Base-by-base conservation (phyloP, 805 yeast genomes). In the Pichia nakasei region DNA sequence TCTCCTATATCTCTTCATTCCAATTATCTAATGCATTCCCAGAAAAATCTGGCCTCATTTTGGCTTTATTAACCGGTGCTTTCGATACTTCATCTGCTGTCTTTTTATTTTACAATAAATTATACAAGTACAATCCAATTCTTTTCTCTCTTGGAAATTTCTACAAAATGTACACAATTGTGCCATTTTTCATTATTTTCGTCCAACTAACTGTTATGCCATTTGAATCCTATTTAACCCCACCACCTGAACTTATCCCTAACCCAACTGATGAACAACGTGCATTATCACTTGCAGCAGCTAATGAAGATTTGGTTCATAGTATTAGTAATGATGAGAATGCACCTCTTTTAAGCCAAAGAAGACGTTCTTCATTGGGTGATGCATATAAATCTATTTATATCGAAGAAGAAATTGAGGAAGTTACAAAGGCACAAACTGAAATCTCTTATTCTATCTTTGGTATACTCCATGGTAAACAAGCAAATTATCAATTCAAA, bases 1-100 rank as follows among this genome's bases (percentile, higher is more conserved):
- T 75, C 58, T 67, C 75, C 1, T 75, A 61, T 57, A 75, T 75
- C 50, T 73, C 80, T 9, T 69, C 75, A 7, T 75, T 75, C 60
- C 80, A 75, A 56, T 65, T 75, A 45, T 73, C 80, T 21, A 75
- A 75, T 52, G 66, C 80, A 3, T 75, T 75, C 57, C 81, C 81
- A 2, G 63, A 66, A 40, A 67, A 67, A 41, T 70, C 76, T 18
- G 81, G 81, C 8, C 59, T 72, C 13, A 65, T 75, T 19, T 63
- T 75, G 51, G 80, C 80, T 20, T 59, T 75, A 36, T 56, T 75
- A 44, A 74, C 80, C 2, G 80, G 81, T 17, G 79, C 81, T 0
- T 75, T 75, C 48, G 81, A 75, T 58, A 73, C 80, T 9, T 73
- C 79, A 3, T 70, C 76, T 9, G 79, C 80, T 1, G 68, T 75